Evolutionary conservation across 331 rosid genomes (phyloP).

Genomic region (Malus hybrid): DNA sequence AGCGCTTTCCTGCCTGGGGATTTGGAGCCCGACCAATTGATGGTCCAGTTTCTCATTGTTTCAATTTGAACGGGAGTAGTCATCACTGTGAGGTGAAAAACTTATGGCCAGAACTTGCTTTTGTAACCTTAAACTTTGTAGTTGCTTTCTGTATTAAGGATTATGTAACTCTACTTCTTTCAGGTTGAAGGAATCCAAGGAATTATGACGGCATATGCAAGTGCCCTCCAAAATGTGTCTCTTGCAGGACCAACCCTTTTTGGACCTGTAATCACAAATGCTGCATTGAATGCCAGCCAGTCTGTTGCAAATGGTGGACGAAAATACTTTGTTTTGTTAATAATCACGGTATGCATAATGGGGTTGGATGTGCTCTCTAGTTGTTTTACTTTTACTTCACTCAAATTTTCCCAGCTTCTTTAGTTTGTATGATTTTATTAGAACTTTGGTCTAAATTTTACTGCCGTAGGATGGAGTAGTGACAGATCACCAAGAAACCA

Average conservation of each 20-base stretch:
- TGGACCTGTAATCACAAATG: conserved; percentile 87
- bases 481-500: conserved; percentile 99
- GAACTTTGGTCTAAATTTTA: conserved; percentile 18
- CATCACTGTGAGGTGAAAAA: conserved; percentile 69
- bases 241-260: conserved; percentile 99
- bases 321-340: conserved; percentile 83
- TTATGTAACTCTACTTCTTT: conserved; percentile 10
- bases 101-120: conserved; percentile 23
- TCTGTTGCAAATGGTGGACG: conserved; percentile 68
- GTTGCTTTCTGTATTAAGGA: conserved; percentile 4
- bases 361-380: conserved; percentile 2
- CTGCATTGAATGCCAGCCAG: conserved; percentile 90
- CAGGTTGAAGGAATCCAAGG: conserved; percentile 99
- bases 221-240: conserved; percentile 94
- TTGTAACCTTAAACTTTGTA: conserved; percentile 17
- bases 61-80: conserved; percentile 95
- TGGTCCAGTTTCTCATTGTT: conserved; percentile 98
- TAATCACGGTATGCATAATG: conserved; percentile 72
- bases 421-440: conserved; percentile 6
- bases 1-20: conserved; percentile 97
- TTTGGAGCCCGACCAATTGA: conserved; percentile 99
- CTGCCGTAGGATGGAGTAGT: conserved; percentile 90
- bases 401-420: background rate
- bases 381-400: background rate
- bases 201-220: conserved; percentile 85